Conservation (phyloP, 257 asterid species). For the Gynochthodes officinalis region DNA sequence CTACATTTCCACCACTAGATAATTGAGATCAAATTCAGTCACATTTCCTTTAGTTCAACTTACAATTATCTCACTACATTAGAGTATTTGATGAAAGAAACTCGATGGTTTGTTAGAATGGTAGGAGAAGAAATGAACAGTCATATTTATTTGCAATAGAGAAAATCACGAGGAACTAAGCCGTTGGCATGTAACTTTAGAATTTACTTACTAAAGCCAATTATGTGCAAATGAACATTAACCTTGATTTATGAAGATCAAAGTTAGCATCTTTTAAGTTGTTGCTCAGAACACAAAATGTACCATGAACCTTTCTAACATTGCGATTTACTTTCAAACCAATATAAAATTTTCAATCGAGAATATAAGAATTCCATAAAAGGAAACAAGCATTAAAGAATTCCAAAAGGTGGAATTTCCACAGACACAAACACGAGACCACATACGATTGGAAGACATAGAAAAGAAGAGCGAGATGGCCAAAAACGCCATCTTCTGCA, state of each 20-base stretch:
- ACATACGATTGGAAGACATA: not conserved
- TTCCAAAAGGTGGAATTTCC: not conserved
- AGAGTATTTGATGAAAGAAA: not conserved
- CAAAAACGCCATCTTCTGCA: not conserved
- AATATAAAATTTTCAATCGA: slow-evolving; percentile 7
- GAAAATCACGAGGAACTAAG: not conserved
- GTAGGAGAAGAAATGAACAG: not conserved
- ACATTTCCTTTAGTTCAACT: not conserved
- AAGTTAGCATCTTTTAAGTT: slow-evolving; percentile 22
- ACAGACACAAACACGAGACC: not conserved
- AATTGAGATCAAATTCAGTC: slow-evolving; percentile 40
- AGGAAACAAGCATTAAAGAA: not conserved
- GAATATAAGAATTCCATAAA: not conserved
- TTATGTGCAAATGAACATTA: not conserved
- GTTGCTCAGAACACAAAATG: slow-evolving; percentile 18
- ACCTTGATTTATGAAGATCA: slow-evolving; percentile 31
- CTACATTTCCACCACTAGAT: slow-evolving; percentile 86
- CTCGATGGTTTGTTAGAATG: not conserved
- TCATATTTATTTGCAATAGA: not conserved
- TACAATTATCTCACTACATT: not conserved
- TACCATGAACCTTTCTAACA: slow-evolving; percentile 27
- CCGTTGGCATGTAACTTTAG: not conserved
- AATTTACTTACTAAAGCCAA: not conserved
- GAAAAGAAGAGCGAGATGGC: not conserved
- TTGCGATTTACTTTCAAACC: slow-evolving; percentile 15